phyloP scores from a whole-genome alignment of 352 stramenopile genomes.

The Pythium apleroticum region DNA sequence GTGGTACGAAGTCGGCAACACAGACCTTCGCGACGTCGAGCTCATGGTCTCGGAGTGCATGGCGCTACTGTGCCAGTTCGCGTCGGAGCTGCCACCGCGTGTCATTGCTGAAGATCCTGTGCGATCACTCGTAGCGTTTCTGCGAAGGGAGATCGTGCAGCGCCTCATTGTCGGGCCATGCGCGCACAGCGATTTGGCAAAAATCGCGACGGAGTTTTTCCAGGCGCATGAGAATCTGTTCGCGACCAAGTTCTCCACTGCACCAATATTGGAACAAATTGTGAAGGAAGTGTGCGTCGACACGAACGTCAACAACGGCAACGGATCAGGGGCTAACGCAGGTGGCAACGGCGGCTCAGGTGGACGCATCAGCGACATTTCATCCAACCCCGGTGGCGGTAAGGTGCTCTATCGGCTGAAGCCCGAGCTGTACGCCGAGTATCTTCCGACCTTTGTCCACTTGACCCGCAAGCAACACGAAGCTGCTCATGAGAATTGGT shows the following conservation, averaged over 20 bases:
- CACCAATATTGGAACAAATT: conserved; percentile 67
- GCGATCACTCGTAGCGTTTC: conserved; percentile 63
- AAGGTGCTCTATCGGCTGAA: conserved; percentile 86
- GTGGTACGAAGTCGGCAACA: conserved; percentile 50
- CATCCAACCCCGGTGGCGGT: conserved; percentile 23
- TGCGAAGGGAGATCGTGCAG: conserved; percentile 78
- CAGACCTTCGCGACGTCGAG: conserved; percentile 51
- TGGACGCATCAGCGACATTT: conserved; percentile 22
- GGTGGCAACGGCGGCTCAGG: conserved; percentile 12
- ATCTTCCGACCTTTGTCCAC: conserved; percentile 86
- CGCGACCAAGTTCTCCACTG: conserved; percentile 64
- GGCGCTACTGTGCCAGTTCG: conserved; percentile 70
- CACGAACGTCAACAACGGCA: conserved; percentile 9
- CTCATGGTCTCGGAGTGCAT: conserved; percentile 84
- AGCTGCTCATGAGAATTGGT: conserved; percentile 86
- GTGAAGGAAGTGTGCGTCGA: conserved; percentile 71
- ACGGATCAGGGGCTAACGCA: neutral
- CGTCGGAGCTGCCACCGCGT: conserved; percentile 74
- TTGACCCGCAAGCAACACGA: conserved; percentile 87
- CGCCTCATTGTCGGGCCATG: conserved; percentile 79
- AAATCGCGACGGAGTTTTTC: conserved; percentile 85
- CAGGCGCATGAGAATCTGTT: conserved; percentile 75
- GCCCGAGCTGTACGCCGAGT: conserved; percentile 78
- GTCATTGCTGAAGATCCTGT: conserved; percentile 45
- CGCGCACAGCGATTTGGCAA: conserved; percentile 82